These are phyloP conservation scores for Dactylis glomerata DNA, from an alignment of 176 grass and related monocot genomes.

Conservation along the genomic window DNA sequence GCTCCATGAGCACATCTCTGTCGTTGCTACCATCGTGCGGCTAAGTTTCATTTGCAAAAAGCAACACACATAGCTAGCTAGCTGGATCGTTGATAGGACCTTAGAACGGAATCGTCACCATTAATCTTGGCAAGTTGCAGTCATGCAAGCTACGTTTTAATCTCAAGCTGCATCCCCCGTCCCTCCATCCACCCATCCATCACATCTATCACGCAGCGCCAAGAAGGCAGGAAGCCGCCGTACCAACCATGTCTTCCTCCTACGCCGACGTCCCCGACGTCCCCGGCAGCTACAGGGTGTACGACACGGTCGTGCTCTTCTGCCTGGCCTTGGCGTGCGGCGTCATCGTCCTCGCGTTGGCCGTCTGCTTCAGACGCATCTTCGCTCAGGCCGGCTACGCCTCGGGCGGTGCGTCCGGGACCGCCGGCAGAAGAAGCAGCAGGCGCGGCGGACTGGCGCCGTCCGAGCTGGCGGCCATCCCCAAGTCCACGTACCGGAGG, in stretches of 20 bases:
- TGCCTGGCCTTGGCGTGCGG: slow-evolving; percentile 32
- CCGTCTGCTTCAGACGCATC: slow-evolving; percentile 26
- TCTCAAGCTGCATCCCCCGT: not conserved
- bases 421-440: not conserved
- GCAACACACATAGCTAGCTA: not conserved
- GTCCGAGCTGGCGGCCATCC: slow-evolving; percentile 19
- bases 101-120: not conserved
- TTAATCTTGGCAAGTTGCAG: not conserved
- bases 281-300: not conserved
- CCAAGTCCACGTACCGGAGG: not conserved
- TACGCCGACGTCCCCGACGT: not conserved
- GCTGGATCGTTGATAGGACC: too few relatives aligned
- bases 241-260: not conserved
- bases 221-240: not conserved
- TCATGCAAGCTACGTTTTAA: not conserved
- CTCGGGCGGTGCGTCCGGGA: not conserved
- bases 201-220: not conserved
- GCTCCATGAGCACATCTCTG: not conserved
- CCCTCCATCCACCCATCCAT: not conserved
- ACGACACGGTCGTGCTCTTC: slow-evolving; percentile 39
- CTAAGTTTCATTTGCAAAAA: not conserved
- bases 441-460: slow-evolving; percentile 9
- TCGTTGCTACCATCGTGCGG: not conserved
- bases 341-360: slow-evolving; percentile 34
- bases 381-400: slow-evolving; percentile 3